Evolutionary conservation across 495 filamentous ascomycete genomes (phyloP), one percentile per base, ranked within the genome.

Genomic region (Elaphomyces granulatus): DNA sequence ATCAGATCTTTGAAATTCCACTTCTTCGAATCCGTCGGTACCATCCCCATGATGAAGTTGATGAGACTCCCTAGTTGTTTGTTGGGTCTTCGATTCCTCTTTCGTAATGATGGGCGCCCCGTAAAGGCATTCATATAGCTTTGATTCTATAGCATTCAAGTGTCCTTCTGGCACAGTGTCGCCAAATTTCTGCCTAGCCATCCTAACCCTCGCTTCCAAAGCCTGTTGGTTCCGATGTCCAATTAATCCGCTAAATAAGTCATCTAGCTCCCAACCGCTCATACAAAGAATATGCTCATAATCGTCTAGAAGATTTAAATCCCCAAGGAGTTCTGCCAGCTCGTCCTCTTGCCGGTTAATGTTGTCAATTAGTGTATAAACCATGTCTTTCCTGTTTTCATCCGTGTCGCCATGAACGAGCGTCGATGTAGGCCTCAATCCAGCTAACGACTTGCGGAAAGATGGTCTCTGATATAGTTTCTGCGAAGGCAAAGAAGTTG

Each of bases 51-150:
- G 71, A 35, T 80, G 58, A 14, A 75, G 44, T 20, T 53, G 56
- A 42, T 63, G 61, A 23, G 49, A 26, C 14, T 60, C 56, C 26
- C 54, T 46, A 1, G 61, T 60, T 16, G 50, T 54, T 14, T 55
- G 54, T 19, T 55, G 63, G 16, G 41, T 39, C 30, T 60, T 51
- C 17, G 70, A 34, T 8, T 56, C 48, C 37, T 52, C 53, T 32
- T 70, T 36, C 65, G 65, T 45, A 69, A 53, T 17, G 70, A 85
- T 45, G 62, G 69, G 61, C 20, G 64, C 62, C 1, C 88, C 90
- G 59, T 87, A 96, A 8, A 94, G 60, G 42, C 84, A 70, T 41
- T 79, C 76, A 51, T 94, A 96, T 1, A 94, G 50, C 31, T 60
- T 59, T 34, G 81, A 77, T 52, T 93, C 87, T 20, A 77, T 67